These are phyloP conservation scores for Rhodomyrtus tomentosa DNA, from an alignment of 345 rosid species.

Conservation along the genomic window DNA sequence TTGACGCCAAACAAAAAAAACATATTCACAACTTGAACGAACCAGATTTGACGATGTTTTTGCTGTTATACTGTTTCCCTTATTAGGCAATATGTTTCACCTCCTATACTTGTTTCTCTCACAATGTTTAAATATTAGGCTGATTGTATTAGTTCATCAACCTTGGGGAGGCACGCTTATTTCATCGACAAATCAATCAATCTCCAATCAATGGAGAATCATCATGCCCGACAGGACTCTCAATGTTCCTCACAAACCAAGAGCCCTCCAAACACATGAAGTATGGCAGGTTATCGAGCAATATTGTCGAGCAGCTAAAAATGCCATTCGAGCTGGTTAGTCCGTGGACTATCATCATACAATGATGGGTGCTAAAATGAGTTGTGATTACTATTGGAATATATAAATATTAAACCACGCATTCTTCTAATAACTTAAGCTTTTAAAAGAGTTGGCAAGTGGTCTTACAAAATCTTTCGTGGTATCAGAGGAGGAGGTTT, in stretches of 20 bases:
- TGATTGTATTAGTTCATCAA: constrained; percentile 41
- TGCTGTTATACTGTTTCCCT: neutral
- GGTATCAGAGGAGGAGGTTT: no score
- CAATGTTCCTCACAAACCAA: constrained; percentile 37
- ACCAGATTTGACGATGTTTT: neutral
- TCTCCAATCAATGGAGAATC: constrained; percentile 58
- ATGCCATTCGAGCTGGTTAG: constrained; percentile 22
- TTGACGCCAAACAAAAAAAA: no score
- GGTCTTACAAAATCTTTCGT: no score
- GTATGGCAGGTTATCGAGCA: neutral
- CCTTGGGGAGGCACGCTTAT: constrained; percentile 63
- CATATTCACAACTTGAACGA: no score
- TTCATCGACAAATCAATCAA: constrained; percentile 52
- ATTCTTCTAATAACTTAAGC: no score
- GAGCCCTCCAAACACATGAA: neutral
- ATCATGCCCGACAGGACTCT: constrained; percentile 50
- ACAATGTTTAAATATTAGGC: neutral
- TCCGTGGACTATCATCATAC: neutral
- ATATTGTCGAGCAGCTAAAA: constrained; percentile 2
- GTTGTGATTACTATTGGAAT: no score
- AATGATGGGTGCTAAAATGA: neutral
- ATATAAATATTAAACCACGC: no score
- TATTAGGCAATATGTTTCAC: no score
- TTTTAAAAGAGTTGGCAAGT: no score
- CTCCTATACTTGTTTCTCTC: no score